These are phyloP conservation scores for Boletus barrowsii DNA, from an alignment of 768 basidiomycete species.

Conservation along the genomic window DNA sequence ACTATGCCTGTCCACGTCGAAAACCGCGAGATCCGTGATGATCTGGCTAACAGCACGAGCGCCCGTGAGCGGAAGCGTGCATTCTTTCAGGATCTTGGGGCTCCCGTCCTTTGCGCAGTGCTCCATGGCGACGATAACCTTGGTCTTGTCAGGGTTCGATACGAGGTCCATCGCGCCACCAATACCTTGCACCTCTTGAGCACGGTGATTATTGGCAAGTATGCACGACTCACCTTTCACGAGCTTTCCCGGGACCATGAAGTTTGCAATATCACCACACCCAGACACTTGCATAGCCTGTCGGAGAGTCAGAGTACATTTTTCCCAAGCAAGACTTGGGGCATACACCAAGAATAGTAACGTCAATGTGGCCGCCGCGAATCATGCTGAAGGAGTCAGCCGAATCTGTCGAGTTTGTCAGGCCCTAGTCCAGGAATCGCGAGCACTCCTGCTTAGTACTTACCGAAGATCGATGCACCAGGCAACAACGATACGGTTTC, in stretches of 20 bases:
- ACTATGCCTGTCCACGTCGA: conserved; percentile 72
- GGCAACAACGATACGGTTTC: conserved; percentile 90
- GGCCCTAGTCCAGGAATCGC: conserved; percentile 20
- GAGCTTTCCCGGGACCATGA: conserved; percentile 94
- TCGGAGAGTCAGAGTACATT: neutral
- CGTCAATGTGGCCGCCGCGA: conserved; percentile 90
- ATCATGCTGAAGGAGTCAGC: conserved; percentile 95
- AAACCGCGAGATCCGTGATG: conserved; percentile 87
- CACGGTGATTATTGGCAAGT: conserved; percentile 21
- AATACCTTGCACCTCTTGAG: conserved; percentile 58
- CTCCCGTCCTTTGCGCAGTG: conserved; percentile 85
- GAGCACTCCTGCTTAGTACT: conserved; percentile 52
- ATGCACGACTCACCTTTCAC: conserved; percentile 54
- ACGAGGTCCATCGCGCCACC: conserved; percentile 95
- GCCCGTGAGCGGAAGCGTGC: conserved; percentile 81
- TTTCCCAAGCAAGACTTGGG: conserved; percentile 38
- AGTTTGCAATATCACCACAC: conserved; percentile 90
- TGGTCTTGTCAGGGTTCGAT: conserved; percentile 91
- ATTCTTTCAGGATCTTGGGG: conserved; percentile 79
- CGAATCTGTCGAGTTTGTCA: conserved; percentile 46
- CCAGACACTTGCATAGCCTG: conserved; percentile 93
- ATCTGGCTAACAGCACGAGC: conserved; percentile 83
- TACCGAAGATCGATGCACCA: conserved; percentile 82
- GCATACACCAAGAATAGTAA: conserved; percentile 85
- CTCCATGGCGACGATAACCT: conserved; percentile 84